These are phyloP conservation scores for Botrytis fragariae DNA, from an alignment of 2,329 filamentous ascomycete species.

Conservation along the genomic window DNA sequence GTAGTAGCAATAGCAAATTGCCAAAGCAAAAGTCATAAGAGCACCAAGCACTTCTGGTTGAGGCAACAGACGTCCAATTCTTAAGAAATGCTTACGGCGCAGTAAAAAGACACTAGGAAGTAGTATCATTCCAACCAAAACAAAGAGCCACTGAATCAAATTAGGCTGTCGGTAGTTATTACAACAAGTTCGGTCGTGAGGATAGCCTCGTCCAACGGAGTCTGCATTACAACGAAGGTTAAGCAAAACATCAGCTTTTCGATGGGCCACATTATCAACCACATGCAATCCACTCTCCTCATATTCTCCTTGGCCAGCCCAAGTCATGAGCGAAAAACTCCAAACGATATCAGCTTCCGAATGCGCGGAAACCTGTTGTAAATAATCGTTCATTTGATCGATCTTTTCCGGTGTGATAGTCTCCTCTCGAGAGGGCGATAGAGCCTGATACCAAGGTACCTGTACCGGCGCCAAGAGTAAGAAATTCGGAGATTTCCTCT, in stretches of 20 bases:
- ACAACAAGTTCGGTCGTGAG: slow-evolving; percentile 53
- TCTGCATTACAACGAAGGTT: slow-evolving; percentile 51
- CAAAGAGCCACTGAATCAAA: slow-evolving; percentile 40
- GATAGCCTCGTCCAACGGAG: slow-evolving; percentile 41
- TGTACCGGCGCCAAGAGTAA: slow-evolving; percentile 39
- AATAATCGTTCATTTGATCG: slow-evolving; percentile 51
- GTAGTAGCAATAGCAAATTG: slow-evolving; percentile 47
- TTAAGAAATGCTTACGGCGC: slow-evolving; percentile 22
- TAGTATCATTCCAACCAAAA: slow-evolving; percentile 38
- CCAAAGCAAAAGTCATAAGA: slow-evolving; percentile 28
- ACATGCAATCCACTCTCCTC: slow-evolving; percentile 51
- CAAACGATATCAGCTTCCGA: slow-evolving; percentile 47
- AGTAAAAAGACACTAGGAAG: slow-evolving; percentile 33
- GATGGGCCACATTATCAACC: slow-evolving; percentile 45
- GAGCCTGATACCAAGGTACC: slow-evolving; percentile 34
- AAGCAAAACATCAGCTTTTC: slow-evolving; percentile 52
- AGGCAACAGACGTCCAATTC: slow-evolving; percentile 28
- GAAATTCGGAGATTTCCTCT: slow-evolving; percentile 31
- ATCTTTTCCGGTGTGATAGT: slow-evolving; percentile 51
- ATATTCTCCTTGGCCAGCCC: slow-evolving; percentile 41
- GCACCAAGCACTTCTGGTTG: slow-evolving; percentile 26
- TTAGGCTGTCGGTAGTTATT: slow-evolving; percentile 43
- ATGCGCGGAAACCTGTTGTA: slow-evolving; percentile 45
- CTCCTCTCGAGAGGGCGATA: slow-evolving; percentile 38
- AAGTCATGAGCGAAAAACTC: slow-evolving; percentile 51